A percentile compares a stretch with the other conserved stretches of the same genome.
These are phyloP conservation scores for Arabidopsis suecica DNA, from an alignment of 345 rosid species.

Conservation along the genomic window DNA sequence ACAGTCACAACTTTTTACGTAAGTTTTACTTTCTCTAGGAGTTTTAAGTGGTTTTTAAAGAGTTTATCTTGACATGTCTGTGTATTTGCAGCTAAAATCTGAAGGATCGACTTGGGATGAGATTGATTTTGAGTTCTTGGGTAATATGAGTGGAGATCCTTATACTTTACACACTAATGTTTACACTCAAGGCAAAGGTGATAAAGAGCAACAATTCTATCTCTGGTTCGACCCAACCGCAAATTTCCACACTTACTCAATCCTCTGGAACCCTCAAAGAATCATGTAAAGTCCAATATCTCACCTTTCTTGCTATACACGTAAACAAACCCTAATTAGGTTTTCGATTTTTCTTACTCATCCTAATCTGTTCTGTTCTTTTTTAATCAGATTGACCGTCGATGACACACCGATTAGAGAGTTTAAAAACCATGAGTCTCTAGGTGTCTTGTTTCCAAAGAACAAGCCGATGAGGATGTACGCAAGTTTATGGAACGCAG, in stretches of 20 bases:
- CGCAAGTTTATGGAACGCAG: conserved; percentile 68
- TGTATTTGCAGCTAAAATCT: conserved; percentile 33
- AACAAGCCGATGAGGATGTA: conserved; percentile 66
- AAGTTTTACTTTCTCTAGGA: neutral
- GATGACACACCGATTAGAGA: conserved; percentile 68
- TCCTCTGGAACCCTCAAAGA: conserved; percentile 54
- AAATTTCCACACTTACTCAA: conserved; percentile 50
- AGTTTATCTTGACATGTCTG: neutral
- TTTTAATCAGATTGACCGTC: conserved; percentile 47
- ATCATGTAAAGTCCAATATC: conserved; percentile 41
- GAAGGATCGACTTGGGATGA: conserved; percentile 48
- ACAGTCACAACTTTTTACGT: conserved; percentile 58
- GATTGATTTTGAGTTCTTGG: conserved; percentile 56
- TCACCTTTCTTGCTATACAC: conserved; percentile 19
- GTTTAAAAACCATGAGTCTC: conserved; percentile 58
- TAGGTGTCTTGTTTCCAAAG: conserved; percentile 60
- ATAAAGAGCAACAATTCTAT: conserved; percentile 51
- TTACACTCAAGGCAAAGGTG: conserved; percentile 49
- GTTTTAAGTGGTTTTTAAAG: neutral
- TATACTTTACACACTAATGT: conserved; percentile 55
- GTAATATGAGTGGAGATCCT: conserved; percentile 51
- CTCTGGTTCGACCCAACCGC: conserved; percentile 52
- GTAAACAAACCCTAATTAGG: conserved; percentile 19
- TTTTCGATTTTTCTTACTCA: neutral
- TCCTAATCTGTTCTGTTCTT: neutral